Conservation (phyloP, 208 protist genomes). For the Histomonas meleagridis region DNA sequence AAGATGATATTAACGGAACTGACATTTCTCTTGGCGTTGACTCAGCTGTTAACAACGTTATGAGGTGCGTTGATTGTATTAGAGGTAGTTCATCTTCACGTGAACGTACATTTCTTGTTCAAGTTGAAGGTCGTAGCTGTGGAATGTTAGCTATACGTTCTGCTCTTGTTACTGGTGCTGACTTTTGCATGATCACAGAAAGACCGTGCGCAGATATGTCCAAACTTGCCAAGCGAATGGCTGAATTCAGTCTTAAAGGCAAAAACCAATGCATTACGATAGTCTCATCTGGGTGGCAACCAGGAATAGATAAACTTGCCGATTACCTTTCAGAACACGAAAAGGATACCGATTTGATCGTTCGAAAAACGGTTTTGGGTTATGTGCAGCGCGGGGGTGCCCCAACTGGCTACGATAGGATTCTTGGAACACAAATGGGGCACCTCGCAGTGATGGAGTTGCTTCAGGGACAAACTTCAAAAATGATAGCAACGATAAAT, state of each 20-base stretch:
- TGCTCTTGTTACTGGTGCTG: neutral
- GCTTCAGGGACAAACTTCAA: neutral
- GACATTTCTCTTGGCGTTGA: slow-evolving; percentile 2
- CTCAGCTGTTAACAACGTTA: neutral
- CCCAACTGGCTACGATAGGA: neutral
- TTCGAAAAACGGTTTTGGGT: neutral
- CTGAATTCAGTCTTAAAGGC: neutral
- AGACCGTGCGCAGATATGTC: neutral
- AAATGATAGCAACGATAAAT: neutral
- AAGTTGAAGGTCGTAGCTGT: neutral
- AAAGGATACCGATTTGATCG: neutral
- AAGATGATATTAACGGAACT: neutral
- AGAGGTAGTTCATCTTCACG: neutral
- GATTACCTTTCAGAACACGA: neutral
- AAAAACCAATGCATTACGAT: neutral
- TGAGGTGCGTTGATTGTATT: neutral
- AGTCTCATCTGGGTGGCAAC: neutral
- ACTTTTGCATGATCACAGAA: neutral
- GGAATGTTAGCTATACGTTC: neutral
- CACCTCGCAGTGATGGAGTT: neutral
- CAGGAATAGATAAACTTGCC: neutral
- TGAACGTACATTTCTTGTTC: neutral
- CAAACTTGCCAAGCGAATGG: neutral
- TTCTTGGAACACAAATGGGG: neutral
- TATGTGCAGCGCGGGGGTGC: neutral